A percentile compares a stretch with the other conserved stretches of the same genome.
Conservation (phyloP, 2,329 filamentous ascomycete species). For the Fusarium sp. region DNA sequence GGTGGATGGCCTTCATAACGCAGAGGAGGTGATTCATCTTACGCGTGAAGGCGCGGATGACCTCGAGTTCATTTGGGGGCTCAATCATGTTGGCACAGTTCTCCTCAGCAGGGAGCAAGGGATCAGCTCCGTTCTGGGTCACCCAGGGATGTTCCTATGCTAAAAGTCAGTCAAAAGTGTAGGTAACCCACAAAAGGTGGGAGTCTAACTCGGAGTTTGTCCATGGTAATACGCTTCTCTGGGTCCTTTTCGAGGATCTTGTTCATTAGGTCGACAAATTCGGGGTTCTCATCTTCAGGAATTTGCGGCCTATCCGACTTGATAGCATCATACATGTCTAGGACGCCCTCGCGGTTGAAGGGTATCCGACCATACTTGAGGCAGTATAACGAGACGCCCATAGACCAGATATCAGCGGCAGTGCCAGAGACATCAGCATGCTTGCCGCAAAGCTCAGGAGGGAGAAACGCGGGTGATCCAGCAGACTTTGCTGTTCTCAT, state of each 20-base stretch:
- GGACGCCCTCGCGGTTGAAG: slow-evolving; percentile 81
- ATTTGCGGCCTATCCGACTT: slow-evolving; percentile 75
- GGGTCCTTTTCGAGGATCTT: slow-evolving; percentile 88
- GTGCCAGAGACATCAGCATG: slow-evolving; percentile 90
- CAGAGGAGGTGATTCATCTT: slow-evolving; percentile 89
- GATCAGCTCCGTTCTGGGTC: slow-evolving; percentile 81
- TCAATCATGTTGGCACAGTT: slow-evolving; percentile 87
- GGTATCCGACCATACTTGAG: slow-evolving; percentile 89
- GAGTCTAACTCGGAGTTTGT: slow-evolving; percentile 78
- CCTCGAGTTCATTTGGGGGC: slow-evolving; percentile 88
- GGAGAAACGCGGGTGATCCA: slow-evolving; percentile 93
- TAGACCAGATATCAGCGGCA: slow-evolving; percentile 97
- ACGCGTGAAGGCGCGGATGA: slow-evolving; percentile 89
- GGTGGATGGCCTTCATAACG: slow-evolving; percentile 91
- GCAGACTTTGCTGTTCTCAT: slow-evolving; percentile 96
- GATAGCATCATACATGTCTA: slow-evolving; percentile 93
- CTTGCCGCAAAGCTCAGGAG: slow-evolving; percentile 89
- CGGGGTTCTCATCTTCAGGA: slow-evolving; percentile 71
- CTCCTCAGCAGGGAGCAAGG: slow-evolving; percentile 82
- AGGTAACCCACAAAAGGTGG: background rate
- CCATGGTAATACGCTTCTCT: slow-evolving; percentile 83
- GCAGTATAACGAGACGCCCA: slow-evolving; percentile 96
- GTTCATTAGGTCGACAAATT: slow-evolving; percentile 80
- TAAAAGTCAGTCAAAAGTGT: slow-evolving; percentile 11
- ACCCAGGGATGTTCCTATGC: slow-evolving; percentile 91